Percentiles rank a stretch among this genome's conserved stretches.
phyloP scores from a whole-genome alignment of 1,139 yeast species.

The Candida sp. region DNA sequence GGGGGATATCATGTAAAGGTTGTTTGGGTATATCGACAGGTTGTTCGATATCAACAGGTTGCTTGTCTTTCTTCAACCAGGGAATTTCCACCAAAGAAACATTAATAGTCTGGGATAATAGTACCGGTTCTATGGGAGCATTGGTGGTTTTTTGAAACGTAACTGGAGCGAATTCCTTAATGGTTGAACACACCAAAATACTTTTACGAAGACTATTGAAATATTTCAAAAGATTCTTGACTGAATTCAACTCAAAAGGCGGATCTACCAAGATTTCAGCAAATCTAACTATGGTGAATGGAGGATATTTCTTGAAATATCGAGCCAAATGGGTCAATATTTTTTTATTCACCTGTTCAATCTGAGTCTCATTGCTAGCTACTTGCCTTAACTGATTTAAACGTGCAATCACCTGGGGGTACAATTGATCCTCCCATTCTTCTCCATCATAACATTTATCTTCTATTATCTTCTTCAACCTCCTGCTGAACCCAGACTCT shows the following conservation, averaged over 20 bases:
- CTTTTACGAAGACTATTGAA: conserved; percentile 27
- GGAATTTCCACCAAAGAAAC: conserved; percentile 38
- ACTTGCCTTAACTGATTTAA: conserved; percentile 11
- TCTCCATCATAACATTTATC: conserved; percentile 4
- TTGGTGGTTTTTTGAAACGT: conserved; percentile 6
- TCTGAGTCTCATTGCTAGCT: conserved; percentile 3
- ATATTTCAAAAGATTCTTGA: conserved; percentile 24
- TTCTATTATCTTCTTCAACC: conserved; percentile 4
- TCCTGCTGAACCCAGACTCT: conserved; percentile 6
- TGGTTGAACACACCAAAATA: conserved; percentile 24
- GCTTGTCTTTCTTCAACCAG: conserved; percentile 34
- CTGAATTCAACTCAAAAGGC: conserved; percentile 23
- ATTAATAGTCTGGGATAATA: conserved; percentile 7
- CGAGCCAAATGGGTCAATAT: conserved; percentile 14
- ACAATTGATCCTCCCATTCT: conserved; percentile 8
- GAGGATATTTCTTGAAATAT: conserved; percentile 40
- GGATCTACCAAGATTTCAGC: conserved; percentile 52
- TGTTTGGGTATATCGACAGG: no score
- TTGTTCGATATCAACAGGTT: no score
- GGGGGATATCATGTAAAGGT: conserved; percentile 25
- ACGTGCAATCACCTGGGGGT: conserved; percentile 8
- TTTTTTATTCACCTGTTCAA: conserved; percentile 4
- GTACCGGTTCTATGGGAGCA: conserved; percentile 1
- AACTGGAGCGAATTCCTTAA: conserved; percentile 21
- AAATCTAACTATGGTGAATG: conserved; percentile 55